A percentile compares a stretch with the other conserved stretches of the same genome.
phyloP scores from a whole-genome alignment of 495 filamentous ascomycete genomes.

The Tuber calosporum region DNA sequence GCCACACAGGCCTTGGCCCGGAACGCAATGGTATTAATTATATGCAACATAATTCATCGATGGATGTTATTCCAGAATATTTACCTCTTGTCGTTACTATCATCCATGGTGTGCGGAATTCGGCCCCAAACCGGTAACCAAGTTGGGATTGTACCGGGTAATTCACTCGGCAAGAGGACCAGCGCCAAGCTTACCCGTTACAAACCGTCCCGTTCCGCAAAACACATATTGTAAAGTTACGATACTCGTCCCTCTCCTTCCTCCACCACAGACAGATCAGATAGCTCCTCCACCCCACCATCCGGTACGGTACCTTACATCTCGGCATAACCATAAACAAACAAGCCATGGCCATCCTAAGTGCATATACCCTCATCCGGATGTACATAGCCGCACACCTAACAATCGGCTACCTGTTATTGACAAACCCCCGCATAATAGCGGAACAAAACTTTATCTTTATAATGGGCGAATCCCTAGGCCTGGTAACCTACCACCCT shows the following conservation, averaged over 20 bases:
- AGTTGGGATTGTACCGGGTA: too few species aligned
- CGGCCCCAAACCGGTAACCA: too few species aligned
- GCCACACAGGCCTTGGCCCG: too few species aligned
- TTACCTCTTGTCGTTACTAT: too few species aligned
- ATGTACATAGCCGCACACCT: constrained; percentile 28
- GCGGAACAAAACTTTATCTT: constrained; percentile 21
- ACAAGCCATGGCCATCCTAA: constrained; percentile 26
- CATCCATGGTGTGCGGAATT: too few species aligned
- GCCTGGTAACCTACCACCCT: constrained; percentile 28
- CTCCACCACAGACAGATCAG: not conserved
- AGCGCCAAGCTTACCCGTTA: too few species aligned
- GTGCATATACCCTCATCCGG: constrained; percentile 31
- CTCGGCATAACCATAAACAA: not conserved
- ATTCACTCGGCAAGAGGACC: too few species aligned
- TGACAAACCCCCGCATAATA: constrained; percentile 20
- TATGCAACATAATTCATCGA: too few species aligned
- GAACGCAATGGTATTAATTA: too few species aligned
- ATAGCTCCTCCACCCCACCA: not conserved
- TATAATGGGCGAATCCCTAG: constrained; percentile 37
- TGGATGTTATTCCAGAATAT: too few species aligned
- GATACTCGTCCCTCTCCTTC: not conserved
- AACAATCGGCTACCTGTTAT: constrained; percentile 21
- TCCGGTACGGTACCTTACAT: not conserved
- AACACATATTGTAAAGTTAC: not conserved
- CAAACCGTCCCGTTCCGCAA: too few species aligned